Conservation (phyloP, 2,329 filamentous ascomycete species). For the Colletotrichum karsti region DNA sequence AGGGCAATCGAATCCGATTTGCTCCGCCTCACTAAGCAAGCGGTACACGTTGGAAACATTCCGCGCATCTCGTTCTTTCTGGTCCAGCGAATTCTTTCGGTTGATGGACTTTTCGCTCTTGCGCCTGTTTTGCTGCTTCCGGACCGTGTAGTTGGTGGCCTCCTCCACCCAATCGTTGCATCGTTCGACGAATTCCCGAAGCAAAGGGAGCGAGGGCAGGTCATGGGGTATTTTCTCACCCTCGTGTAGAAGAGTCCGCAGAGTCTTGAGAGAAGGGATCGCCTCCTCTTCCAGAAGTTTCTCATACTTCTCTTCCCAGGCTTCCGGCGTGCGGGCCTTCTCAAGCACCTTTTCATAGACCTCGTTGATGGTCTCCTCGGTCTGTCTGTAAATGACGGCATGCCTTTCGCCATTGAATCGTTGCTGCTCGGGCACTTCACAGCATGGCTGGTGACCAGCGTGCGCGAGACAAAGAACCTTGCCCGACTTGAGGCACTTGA, state of each 20-base stretch:
- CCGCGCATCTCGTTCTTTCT: constrained; percentile 87
- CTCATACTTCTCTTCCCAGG: constrained; percentile 91
- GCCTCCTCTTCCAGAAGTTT: constrained; percentile 84
- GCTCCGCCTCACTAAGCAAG: constrained; percentile 83
- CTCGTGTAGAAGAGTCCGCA: constrained; percentile 86
- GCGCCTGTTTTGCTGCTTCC: constrained; percentile 96
- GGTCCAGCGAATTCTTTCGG: constrained; percentile 66
- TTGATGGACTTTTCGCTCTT: constrained; percentile 90
- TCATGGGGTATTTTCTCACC: constrained; percentile 96
- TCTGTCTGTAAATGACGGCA: constrained; percentile 78
- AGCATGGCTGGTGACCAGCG: constrained; percentile 83
- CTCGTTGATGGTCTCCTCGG: constrained; percentile 72
- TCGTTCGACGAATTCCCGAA: constrained; percentile 91
- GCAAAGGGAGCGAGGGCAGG: constrained; percentile 80
- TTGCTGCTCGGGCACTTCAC: constrained; percentile 71
- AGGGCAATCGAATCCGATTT: constrained; percentile 90
- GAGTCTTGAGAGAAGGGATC: constrained; percentile 83
- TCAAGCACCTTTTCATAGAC: constrained; percentile 82
- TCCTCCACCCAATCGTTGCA: constrained; percentile 99
- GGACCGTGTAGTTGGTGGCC: constrained; percentile 93
- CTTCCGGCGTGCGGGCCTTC: constrained; percentile 84
- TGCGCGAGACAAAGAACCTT: constrained; percentile 87
- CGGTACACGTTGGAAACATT: constrained; percentile 90
- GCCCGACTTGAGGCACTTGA: constrained; percentile 82
- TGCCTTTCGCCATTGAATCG: constrained; percentile 78